Base-by-base conservation (phyloP, 192 early-diverging fungal genomes). In the Allomyces macrogynus region DNA sequence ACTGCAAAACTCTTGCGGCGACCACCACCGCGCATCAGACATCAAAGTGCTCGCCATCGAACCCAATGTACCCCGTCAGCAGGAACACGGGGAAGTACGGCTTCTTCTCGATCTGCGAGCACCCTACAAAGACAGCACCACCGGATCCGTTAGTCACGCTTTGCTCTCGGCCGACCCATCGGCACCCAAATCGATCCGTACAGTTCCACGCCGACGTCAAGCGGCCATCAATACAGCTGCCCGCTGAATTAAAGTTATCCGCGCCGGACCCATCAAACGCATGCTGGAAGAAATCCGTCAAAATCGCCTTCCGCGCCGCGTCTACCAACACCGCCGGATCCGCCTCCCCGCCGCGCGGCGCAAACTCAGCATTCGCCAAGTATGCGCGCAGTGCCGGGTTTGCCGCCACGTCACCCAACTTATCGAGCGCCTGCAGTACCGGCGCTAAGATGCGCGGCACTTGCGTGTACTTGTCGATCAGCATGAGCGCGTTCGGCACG, bases 381-480 rank as follows among this genome's bases (percentile, higher is more conserved):
- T 64, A 24, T n/a, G 8, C 44, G 23, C 22, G 22, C 40, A n/a
- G 3, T 1, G 44, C 40, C 40, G n/a, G 44, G 7, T 64, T 64
- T 2, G n/a, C 44, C 9, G 40, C 44, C 7, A 44, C 14, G 57
- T 64, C 23, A 24, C 3, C 24, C 24, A 18, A 18, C 10, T 8
- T 14, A 4, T 23, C 64, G 8, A 54, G 24, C 57, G 43, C 49
- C 9, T n/a, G 49, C 49, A 20, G 12, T n/a, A 57, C 49, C 49
- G 95, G 95, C 66, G 87, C 86, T 18, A 99, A 80, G 65, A 99
- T 99, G 61, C 89, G 82, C 63, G 92, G 82, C n/a, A 99, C 88
- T 81, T 99, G 93, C 67, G 92, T 95, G 75, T 96, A 96, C 80
- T 92, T 93, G 83, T 91, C 90, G 63, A 99, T 96, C 65, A 97